Evolutionary conservation across 2,329 filamentous ascomycete genomes (phyloP), one percentile per base, ranked within the genome.

Genomic region (Claviceps sorghi): DNA sequence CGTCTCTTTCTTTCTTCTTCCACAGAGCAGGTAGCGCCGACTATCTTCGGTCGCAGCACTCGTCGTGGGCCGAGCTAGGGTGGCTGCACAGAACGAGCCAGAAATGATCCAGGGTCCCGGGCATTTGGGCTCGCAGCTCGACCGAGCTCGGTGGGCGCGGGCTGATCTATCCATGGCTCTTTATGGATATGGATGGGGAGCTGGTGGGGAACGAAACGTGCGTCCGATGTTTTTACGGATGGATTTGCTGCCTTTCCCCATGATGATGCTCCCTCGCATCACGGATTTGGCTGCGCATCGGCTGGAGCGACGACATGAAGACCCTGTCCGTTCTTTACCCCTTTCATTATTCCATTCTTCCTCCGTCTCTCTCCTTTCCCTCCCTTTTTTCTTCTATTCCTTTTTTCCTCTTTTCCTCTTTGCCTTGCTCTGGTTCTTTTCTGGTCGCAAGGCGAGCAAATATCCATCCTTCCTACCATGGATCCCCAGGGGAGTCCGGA

Each of bases 191-290:
- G 36, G 36, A n/a, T 1, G 36, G 36, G 36, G 4, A 8, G 4
- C 36, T 38, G 5, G 22, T 38, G 49, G 41, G 41, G 19, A n/a
- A n/a, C 7, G 13, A 19, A 49, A 29, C 19, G 26, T 11, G 30
- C 11, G 19, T 45, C 30, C 48, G 26, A 42, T 32, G 17, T 43
- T 36, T 32, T 22, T 17, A 21, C 41, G 48, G 32, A 54, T 52
- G 53, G 53, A 30, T 48, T 49, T 55, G 22, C 51, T 32, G 30
- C 38, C 17, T 52, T 52, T 47, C 49, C 53, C 50, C 49, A 38
- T 38, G 36, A 5, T 6, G 34, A 36, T 38, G 36, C 8, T 17
- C 36, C 36, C 15, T 38, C 36, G 36, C 36, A 38, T 38, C 36
- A n/a, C 15, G 36, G 17, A 38, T 38, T 38, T 3, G 36, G 4